Base-by-base conservation (phyloP, 176 grass and related monocot species). In the Canna indica region DNA sequence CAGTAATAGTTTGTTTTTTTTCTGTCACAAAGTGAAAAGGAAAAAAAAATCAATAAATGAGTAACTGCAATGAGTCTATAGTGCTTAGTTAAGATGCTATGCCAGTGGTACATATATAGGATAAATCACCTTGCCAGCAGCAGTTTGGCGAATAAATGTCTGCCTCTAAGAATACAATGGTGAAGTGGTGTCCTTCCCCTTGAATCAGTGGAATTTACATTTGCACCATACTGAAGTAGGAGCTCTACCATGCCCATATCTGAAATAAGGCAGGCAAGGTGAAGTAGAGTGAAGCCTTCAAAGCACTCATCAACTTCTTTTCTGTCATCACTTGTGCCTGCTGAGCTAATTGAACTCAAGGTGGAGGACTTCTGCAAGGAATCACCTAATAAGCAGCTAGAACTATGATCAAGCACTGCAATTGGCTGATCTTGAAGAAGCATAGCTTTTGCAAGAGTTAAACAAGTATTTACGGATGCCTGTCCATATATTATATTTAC, bases 171-270 rank as follows among this genome's bases (percentile, higher is more conserved):
- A 33, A 71, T 71, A 50, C 68, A 71, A 32, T 71, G 68, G 30
- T 73, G 70, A 36, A 73, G 50, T 58, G 70, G 70, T 39, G 50
- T 73, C 50, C 50, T 73, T 58, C 48, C 69, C 22, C 34, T 73
- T 5, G 54, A 26, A 83, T 99, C 89, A 15, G 68, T 64, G 35
- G 82, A 75, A 76, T 99, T 99, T 36, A 92, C 82, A 70, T 81
- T 88, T 24, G 94, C 89, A 7, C 94, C 86, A 67, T 99, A 99
- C 71, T 99, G 93, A 74, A 97, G 39, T 34, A 97, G 86, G 27
- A 97, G 85, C 48, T 97, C 93, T 82, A 90, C 85, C 93, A 97
- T 92, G 13, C 88, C 88, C 28, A 99, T 71, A 62, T 99, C 89
- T 36, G 72, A 84, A 33, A 76, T 79, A 10, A 76, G 78, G 47